Conservation (phyloP, 768 basidiomycete species). For the Sutorius australiensis region DNA sequence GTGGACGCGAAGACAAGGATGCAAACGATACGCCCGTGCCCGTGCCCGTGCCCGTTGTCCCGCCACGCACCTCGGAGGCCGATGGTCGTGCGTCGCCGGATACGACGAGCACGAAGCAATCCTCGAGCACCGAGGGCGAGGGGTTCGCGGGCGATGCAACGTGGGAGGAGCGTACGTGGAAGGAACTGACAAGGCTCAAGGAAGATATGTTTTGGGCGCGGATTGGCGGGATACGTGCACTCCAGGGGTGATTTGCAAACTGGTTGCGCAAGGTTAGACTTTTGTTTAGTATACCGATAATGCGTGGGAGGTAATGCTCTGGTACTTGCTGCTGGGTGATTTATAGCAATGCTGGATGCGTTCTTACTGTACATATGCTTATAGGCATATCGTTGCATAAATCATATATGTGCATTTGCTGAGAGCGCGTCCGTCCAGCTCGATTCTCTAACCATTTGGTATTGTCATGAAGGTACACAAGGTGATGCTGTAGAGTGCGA, state of each 20-base stretch:
- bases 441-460: too few species aligned
- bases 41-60: background rate
- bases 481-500: background rate
- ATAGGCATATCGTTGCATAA: background rate
- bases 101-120: slow-evolving; percentile 24
- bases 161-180: slow-evolving; percentile 88
- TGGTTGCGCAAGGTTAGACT: background rate
- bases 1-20: too few species aligned
- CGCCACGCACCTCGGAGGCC: background rate
- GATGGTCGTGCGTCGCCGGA: slow-evolving; percentile 16
- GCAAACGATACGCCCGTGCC: background rate
- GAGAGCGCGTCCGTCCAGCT: too few species aligned
- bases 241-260: background rate
- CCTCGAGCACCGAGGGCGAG: slow-evolving; percentile 28
- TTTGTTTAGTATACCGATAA: background rate
- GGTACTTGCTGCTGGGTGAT: background rate
- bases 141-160: slow-evolving; percentile 61
- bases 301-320: background rate
- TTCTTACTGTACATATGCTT: background rate
- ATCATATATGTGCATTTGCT: background rate
- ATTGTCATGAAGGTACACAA: too few species aligned
- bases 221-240: slow-evolving; percentile 47
- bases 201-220: slow-evolving; percentile 89
- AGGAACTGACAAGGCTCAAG: slow-evolving; percentile 64
- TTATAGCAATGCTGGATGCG: background rate